Evolutionary conservation across 148 eudicot species (phyloP).

Genomic region (Vaccinium myrtillus): DNA sequence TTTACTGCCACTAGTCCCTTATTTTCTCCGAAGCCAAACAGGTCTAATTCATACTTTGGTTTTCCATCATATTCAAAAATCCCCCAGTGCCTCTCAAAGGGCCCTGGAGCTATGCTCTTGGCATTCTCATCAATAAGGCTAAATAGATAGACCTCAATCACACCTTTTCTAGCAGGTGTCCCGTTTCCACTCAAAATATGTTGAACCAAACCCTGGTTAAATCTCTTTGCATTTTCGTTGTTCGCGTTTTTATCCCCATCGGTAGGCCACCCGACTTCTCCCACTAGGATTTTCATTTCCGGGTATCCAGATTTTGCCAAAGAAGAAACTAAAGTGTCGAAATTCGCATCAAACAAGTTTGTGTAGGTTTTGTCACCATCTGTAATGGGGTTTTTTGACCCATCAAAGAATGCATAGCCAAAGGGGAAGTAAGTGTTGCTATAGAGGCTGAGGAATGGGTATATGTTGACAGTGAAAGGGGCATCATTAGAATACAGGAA

Average conservation of each 20-base stretch:
- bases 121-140: constrained; percentile 84
- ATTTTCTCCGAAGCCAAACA: constrained; percentile 45
- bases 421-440: constrained; percentile 75
- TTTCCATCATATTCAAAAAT: constrained; percentile 90
- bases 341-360: constrained; percentile 94
- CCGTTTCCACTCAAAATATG: constrained; percentile 66
- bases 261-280: constrained; percentile 99
- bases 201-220: constrained; percentile 70
- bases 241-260: constrained; percentile 82
- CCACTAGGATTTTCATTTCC: constrained; percentile 72
- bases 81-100: constrained; percentile 98
- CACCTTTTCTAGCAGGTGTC: constrained; percentile 68
- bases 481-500: constrained; percentile 59
- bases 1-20: constrained; percentile 57
- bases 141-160: constrained; percentile 60
- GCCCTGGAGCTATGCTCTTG: constrained; percentile 86
- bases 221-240: constrained; percentile 60
- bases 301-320: constrained; percentile 72
- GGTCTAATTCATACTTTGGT: constrained; percentile 78
- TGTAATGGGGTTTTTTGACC: constrained; percentile 47
- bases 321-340: constrained; percentile 77
- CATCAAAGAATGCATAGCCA: constrained; percentile 85
- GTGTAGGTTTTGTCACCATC: constrained; percentile 57
- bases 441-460: constrained; percentile 91
- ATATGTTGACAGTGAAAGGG: constrained; percentile 93